Evolutionary conservation across 1,139 yeast genomes (phyloP).

Genomic region (Scheffersomyces insectosa): DNA sequence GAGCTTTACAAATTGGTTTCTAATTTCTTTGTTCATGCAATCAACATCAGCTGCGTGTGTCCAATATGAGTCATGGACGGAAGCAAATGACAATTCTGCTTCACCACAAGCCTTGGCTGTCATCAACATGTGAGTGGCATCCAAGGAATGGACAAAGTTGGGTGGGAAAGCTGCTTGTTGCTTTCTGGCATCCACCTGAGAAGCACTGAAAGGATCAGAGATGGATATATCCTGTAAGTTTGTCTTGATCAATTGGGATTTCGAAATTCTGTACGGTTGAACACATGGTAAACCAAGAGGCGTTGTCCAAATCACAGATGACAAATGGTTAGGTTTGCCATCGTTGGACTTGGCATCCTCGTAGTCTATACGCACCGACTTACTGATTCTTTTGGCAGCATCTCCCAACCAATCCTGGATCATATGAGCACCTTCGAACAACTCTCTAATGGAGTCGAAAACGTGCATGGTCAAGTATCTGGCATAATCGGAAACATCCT

Average conservation of each 20-base stretch:
- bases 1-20: slow-evolving; percentile 77
- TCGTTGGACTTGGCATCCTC: slow-evolving; percentile 24
- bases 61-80: slow-evolving; percentile 99
- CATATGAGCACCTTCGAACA: slow-evolving; percentile 89
- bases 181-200: slow-evolving; percentile 82
- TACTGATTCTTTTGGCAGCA: slow-evolving; percentile 78
- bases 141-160: slow-evolving; percentile 90
- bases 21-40: slow-evolving; percentile 65
- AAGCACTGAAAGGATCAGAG: slow-evolving; percentile 78
- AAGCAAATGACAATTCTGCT: slow-evolving; percentile 73
- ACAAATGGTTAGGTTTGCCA: slow-evolving; percentile 62
- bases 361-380: slow-evolving; percentile 70
- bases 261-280: slow-evolving; percentile 83
- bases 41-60: slow-evolving; percentile 90
- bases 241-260: slow-evolving; percentile 66
- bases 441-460: slow-evolving; percentile 78
- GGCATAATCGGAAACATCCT: slow-evolving; percentile 47
- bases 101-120: slow-evolving; percentile 82
- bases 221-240: slow-evolving; percentile 82
- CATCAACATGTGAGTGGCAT: slow-evolving; percentile 95
- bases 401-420: slow-evolving; percentile 97
- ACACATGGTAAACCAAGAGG: slow-evolving; percentile 93
- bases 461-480: slow-evolving; percentile 76
- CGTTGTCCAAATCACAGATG: slow-evolving; percentile 96
- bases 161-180: slow-evolving; percentile 97